phyloP scores from a whole-genome alignment of 2,329 filamentous ascomycete genomes.

The Stagonosporopsis vannaccii region DNA sequence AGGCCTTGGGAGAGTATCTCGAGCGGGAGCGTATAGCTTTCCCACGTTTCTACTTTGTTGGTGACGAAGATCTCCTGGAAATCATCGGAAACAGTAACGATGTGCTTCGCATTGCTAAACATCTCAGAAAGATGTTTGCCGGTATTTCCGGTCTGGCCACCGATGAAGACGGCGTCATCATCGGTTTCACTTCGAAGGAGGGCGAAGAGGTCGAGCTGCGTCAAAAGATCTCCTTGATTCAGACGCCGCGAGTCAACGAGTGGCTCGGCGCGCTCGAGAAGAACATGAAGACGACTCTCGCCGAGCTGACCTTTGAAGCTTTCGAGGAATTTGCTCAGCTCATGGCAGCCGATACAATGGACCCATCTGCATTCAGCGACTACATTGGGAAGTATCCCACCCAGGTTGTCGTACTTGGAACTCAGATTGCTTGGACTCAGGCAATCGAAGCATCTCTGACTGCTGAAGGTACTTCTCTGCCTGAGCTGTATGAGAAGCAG shows the following conservation, averaged over 20 bases:
- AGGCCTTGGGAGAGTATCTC: slow-evolving; percentile 96
- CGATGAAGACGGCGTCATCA: slow-evolving; percentile 88
- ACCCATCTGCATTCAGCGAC: slow-evolving; percentile 72
- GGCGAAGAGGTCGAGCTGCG: slow-evolving; percentile 87
- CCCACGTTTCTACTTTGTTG: slow-evolving; percentile 98
- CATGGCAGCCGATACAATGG: slow-evolving; percentile 74
- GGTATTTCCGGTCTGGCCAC: slow-evolving; percentile 89
- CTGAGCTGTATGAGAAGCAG: slow-evolving; percentile 78
- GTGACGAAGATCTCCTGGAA: slow-evolving; percentile 96
- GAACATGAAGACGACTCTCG: slow-evolving; percentile 93
- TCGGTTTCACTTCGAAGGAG: slow-evolving; percentile 94
- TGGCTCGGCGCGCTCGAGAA: slow-evolving; percentile 94
- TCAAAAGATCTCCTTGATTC: slow-evolving; percentile 88
- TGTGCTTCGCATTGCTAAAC: slow-evolving; percentile 92
- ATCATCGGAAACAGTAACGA: slow-evolving; percentile 99
- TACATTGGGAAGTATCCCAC: slow-evolving; percentile 88
- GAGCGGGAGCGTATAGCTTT: slow-evolving; percentile 98
- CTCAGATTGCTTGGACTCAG: slow-evolving; percentile 92
- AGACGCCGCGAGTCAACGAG: slow-evolving; percentile 97
- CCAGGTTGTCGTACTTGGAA: slow-evolving; percentile 93
- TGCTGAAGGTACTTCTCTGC: slow-evolving; percentile 73
- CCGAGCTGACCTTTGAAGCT: slow-evolving; percentile 87
- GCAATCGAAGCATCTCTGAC: slow-evolving; percentile 80
- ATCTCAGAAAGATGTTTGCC: slow-evolving; percentile 99
- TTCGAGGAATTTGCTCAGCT: slow-evolving; percentile 82